Base-by-base conservation (phyloP, 2,329 filamentous ascomycete species). In the Blumeria hordei region DNA sequence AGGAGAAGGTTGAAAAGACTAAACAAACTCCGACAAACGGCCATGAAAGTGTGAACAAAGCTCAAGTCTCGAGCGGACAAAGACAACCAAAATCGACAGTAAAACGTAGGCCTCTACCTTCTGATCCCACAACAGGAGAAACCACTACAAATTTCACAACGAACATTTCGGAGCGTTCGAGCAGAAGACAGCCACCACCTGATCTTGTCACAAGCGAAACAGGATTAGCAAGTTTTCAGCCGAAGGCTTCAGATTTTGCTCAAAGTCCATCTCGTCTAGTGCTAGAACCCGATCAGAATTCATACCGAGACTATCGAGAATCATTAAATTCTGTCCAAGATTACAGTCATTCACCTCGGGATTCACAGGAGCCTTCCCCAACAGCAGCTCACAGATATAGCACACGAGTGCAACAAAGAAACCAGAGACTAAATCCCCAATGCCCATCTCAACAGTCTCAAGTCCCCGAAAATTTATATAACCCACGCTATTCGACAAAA, bases 81-180 rank as follows among this genome's bases (percentile, higher is more conserved):
- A 54, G 65, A 67, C 76, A 74, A 52, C 71, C 74, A 60, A 71
- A 74, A 60, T 74, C 77, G 32, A 74, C 78, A 49, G 78, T 93
- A 49, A 94, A 90, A 71, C 77, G 90, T 60, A 77, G 90, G 36
- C 90, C 90, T 18, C 70, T 95, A 41, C 88, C 90, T 0, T 81
- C 78, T 1, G 85, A 92, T 64, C 86, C 87, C 12, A 56, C 63
- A 35, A 76, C 83, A 35, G 71, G 67, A 32, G 65, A 63, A 36
- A 63, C 57, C 74, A 75, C 54, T 69, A 75, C 58, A 14, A 18
- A 53, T 9, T 55, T 57, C 11, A 39, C 51, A 39, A 43, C 10
- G 6, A 14, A 12, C 14, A 43, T 43, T 43, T 43, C 18, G 39
- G 18, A 43, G 6, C 10, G 39, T n/a, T 43, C 14, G 10, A 12